Base-by-base conservation (phyloP, 257 asterid species). In the Gynochthodes officinalis region DNA sequence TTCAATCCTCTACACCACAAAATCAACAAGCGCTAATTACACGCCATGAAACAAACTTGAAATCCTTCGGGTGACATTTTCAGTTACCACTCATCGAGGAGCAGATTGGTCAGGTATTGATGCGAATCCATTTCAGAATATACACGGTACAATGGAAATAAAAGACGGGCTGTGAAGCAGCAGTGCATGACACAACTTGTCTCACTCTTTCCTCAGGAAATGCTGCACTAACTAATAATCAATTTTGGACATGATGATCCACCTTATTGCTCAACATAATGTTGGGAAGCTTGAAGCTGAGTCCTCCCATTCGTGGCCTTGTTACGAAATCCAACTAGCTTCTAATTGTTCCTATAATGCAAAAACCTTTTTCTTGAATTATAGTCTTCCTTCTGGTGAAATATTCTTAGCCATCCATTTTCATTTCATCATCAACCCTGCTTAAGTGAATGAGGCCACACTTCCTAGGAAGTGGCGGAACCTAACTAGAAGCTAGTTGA, bases 261-360 rank as follows among this genome's bases (percentile, higher is more conserved):
- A 7, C 23, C 40, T 30, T 65, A 58, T 66, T 37, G 39, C 42
- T 63, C 65, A 75, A 67, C 42, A 83, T 33, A 6, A 84, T 85
- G 68, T 75, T 82, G 11, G 92, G 95, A 32, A 89, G 81, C 82
- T 85, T 86, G 88, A 89, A 89, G 69, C 79, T 27, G 35, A 81
- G 86, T 19, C 71, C 75, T 58, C 84, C 89, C 50, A 73, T 74
- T 72, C 62, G 64, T 4, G 85, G 59, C 40, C 87, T 86, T 21
- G 75, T 77, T 64, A 89, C 64, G 68, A 81, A 76, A 76, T 86
- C 90, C 92, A 82, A 82, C 75, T 59, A 81, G 84, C 90, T 89
- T 81, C 92, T 86, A 58, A 85, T 82, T 71, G 80, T 82, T 54
- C 84, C 88, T 19, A 69, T 76, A 44, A 82, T 78, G 32, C 76